These are phyloP conservation scores for Candida dubliniensis DNA, from an alignment of 1,139 yeast genomes.

Conservation along the genomic window DNA sequence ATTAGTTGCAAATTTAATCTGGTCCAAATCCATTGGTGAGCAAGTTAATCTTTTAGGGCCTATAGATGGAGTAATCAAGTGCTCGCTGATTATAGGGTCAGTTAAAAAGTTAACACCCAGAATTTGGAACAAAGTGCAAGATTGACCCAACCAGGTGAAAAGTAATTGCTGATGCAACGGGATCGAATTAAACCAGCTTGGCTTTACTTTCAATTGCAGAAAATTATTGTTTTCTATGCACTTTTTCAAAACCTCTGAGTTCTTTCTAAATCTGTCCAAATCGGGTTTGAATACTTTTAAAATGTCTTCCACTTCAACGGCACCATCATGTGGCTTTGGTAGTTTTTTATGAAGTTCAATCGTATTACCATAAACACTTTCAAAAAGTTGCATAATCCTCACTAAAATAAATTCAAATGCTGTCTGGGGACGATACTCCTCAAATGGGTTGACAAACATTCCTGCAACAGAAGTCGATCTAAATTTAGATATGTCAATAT, in stretches of 20 bases:
- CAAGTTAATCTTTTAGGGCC: constrained; percentile 84
- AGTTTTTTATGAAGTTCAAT: constrained; percentile 40
- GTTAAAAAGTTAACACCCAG: constrained; percentile 75
- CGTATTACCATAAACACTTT: constrained; percentile 65
- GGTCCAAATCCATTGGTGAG: constrained; percentile 63
- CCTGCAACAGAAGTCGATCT: constrained; percentile 66
- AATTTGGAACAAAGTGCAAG: constrained; percentile 74
- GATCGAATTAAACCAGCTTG: constrained; percentile 20
- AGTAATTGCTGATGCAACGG: constrained; percentile 49
- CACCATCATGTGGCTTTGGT: constrained; percentile 49
- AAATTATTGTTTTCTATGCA: constrained; percentile 27
- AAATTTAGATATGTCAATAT: constrained; percentile 33
- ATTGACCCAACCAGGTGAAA: constrained; percentile 92
- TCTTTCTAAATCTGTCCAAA: constrained; percentile 41
- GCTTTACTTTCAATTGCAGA: constrained; percentile 13
- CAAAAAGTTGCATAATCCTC: constrained; percentile 68
- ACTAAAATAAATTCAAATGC: constrained; percentile 79
- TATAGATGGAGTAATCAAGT: constrained; percentile 56
- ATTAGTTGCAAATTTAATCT: constrained; percentile 54
- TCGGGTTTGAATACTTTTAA: constrained; percentile 64
- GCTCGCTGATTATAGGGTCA: constrained; percentile 80
- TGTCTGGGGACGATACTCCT: constrained; percentile 89
- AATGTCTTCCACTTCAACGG: constrained; percentile 46
- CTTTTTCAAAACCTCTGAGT: constrained; percentile 29
- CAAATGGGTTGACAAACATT: constrained; percentile 84